These are phyloP conservation scores for Falciphora oryzae DNA, from an alignment of 2,329 filamentous ascomycete genomes.

Conservation along the genomic window DNA sequence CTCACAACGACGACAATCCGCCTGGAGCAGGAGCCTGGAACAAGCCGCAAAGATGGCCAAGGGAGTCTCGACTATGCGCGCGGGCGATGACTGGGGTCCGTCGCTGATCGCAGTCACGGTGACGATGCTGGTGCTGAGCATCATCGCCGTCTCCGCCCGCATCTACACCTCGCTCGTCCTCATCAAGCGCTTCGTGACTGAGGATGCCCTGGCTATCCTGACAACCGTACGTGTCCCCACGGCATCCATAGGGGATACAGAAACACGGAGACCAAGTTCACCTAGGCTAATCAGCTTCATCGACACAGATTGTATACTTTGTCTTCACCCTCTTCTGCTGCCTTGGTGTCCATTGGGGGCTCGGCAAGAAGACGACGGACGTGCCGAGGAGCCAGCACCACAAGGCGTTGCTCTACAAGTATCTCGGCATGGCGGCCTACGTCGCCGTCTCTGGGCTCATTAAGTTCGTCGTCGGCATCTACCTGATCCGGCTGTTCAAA, in stretches of 20 bases:
- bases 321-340: conserved; percentile 22
- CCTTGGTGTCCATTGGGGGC: conserved; percentile 23
- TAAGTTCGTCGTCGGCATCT: conserved; percentile 34
- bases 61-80: neutral
- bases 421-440: conserved; percentile 36
- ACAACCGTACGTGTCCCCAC: conserved; percentile 22
- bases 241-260: too few species aligned
- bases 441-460: conserved; percentile 29
- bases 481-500: conserved; percentile 29
- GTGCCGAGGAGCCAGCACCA: conserved; percentile 17
- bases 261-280: neutral
- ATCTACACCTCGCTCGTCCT: conserved; percentile 27
- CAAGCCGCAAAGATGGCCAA: neutral
- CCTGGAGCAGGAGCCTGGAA: neutral
- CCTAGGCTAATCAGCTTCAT: too few species aligned
- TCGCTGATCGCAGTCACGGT: conserved; percentile 22
- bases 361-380: conserved; percentile 18
- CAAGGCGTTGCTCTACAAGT: conserved; percentile 30
- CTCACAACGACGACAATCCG: neutral
- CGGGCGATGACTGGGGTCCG: conserved; percentile 15
- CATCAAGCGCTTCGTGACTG: conserved; percentile 25
- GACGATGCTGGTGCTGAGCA: conserved; percentile 29
- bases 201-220: conserved; percentile 28
- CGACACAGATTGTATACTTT: conserved; percentile 4
- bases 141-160: conserved; percentile 24